Evolutionary conservation across 768 basidiomycete species (phyloP).

Genomic region (Crassisporium funariophilum): DNA sequence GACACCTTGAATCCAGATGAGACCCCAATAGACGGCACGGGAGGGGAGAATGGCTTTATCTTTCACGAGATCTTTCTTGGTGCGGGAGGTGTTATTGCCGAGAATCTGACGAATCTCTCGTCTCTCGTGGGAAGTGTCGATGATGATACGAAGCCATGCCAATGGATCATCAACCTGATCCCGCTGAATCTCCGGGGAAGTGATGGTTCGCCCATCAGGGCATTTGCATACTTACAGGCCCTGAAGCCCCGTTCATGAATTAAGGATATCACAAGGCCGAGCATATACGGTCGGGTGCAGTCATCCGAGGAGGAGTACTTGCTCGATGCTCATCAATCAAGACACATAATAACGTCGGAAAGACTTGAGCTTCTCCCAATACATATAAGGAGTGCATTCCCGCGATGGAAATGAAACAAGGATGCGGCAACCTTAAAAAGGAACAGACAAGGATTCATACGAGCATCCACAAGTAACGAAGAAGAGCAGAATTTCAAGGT

Average conservation of each 20-base stretch:
- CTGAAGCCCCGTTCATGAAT: constrained; percentile 13
- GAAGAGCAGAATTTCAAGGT: too few species aligned
- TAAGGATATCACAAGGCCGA: not conserved
- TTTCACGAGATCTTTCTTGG: constrained; percentile 67
- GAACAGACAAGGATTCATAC: too few species aligned
- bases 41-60: constrained; percentile 42
- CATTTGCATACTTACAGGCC: constrained; percentile 49
- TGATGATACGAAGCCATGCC: constrained; percentile 18
- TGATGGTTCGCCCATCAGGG: constrained; percentile 72
- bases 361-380: too few species aligned
- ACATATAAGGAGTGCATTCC: too few species aligned
- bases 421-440: too few species aligned
- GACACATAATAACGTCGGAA: too few species aligned
- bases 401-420: too few species aligned
- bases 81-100: constrained; percentile 63
- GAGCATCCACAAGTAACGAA: too few species aligned
- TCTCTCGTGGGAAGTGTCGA: constrained; percentile 29
- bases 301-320: too few species aligned
- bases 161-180: constrained; percentile 54
- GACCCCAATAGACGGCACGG: constrained; percentile 41
- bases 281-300: too few species aligned
- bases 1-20: constrained; percentile 74
- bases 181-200: constrained; percentile 57
- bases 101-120: constrained; percentile 65
- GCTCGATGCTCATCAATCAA: too few species aligned